phyloP scores from a whole-genome alignment of 805 yeast species.

The Teunomyces panamensis region DNA sequence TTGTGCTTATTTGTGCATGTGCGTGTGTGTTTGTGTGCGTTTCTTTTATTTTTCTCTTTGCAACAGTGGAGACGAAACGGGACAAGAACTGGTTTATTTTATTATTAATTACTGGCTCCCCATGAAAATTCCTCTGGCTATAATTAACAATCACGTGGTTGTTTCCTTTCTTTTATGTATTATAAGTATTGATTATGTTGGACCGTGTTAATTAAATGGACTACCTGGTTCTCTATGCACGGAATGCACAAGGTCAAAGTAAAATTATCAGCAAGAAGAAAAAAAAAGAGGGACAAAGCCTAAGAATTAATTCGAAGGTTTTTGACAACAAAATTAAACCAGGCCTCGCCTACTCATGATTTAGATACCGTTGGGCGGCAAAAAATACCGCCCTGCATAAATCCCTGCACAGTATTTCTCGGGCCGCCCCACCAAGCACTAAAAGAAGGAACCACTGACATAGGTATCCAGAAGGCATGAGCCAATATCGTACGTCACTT shows the following conservation, averaged over 20 bases:
- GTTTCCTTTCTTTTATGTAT: neutral
- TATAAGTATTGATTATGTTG: neutral
- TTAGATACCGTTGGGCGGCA: neutral
- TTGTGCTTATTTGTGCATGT: no score
- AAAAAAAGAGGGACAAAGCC: no score
- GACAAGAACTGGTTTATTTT: neutral
- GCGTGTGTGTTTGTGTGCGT: neutral
- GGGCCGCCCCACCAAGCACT: no score
- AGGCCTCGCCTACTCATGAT: neutral
- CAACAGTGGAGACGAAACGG: neutral
- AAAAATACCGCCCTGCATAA: neutral
- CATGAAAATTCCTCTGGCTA: neutral
- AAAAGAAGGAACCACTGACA: no score
- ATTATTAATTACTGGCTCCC: neutral
- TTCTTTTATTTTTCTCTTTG: neutral
- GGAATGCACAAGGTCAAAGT: neutral
- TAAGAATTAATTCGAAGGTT: no score
- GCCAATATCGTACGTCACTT: no score
- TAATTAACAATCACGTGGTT: constrained; percentile 1
- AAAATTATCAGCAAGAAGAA: no score
- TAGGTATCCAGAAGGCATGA: no score
- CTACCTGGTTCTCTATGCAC: neutral
- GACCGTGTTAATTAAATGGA: neutral
- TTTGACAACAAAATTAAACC: no score
- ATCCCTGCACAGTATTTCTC: neutral